Base-by-base conservation (phyloP, 805 yeast genomes). In the Pichia pseudocactophila region DNA sequence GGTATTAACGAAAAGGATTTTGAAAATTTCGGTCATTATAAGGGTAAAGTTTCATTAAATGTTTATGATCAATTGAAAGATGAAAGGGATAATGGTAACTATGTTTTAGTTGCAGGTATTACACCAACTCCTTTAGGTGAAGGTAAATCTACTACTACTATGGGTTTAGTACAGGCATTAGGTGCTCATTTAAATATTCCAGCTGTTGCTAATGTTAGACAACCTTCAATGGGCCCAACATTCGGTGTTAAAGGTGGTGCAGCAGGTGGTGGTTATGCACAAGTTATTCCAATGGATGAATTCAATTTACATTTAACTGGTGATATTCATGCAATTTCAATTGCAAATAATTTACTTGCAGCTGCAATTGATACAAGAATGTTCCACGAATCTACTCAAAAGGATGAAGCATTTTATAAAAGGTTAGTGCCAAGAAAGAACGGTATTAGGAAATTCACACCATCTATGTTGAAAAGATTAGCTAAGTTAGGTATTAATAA, bases 181-280 rank as follows among this genome's bases (percentile, higher is more conserved):
- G 84, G 88, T 49, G 88, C 88, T 31, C 88, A 80, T 56, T 66
- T 82, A 61, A 70, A 75, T 40, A 70, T 74, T 51, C 76, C 80
- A 45, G 80, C 81, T 12, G 73, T 82, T 57, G 92, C 90, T 50
- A 82, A 82, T 58, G 92, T 82, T 40, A 76, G 92, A 70, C 92
- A 82, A 61, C 92, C 92, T 20, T 80, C 88, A 8, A 81, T 82
- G 89, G 92, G 92, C 43, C 92, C 92, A 50, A 82, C 92, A 16
- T 82, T 82, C 56, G 92, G 92, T 66, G 81, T 82, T 52, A 82
- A 82, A 62, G 92, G 92, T 64, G 92, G 92, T 65, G 92, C 92
- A 52, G 92, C 92, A 7, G 92, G 92, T 60, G 90, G 92, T 62
- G 92, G 92, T 46, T 82, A 82, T 58, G 80, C 92, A 25, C 90